phyloP scores from a whole-genome alignment of 306 rosid species.

The Crotalaria pallida region DNA sequence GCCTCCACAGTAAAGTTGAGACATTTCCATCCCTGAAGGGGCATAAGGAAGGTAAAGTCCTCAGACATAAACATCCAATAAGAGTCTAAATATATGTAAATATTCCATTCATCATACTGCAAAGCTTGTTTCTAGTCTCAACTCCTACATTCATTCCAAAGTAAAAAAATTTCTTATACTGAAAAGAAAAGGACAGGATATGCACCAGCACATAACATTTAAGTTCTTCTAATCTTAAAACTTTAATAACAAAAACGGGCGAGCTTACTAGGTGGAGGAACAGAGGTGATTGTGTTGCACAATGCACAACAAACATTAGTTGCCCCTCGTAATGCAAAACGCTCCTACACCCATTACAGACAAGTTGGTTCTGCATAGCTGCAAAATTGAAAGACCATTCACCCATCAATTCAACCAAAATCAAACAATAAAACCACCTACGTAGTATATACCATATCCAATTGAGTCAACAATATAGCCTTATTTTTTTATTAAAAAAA shows the following conservation, averaged over 20 bases:
- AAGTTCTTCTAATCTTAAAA: neutral
- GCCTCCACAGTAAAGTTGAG: constrained; percentile 94
- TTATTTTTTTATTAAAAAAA: neutral
- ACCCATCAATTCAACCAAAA: constrained; percentile 16
- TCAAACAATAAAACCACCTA: constrained; percentile 17
- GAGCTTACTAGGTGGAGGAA: constrained; percentile 77
- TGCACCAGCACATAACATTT: neutral
- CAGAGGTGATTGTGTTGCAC: constrained; percentile 76
- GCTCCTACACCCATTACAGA: constrained; percentile 93
- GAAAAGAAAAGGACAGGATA: neutral
- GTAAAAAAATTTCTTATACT: neutral
- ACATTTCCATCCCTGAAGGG: constrained; percentile 80
- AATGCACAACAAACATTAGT: constrained; percentile 91
- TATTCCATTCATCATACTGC: neutral
- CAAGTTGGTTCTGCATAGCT: constrained; percentile 98
- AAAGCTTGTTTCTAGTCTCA: neutral
- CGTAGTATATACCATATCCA: neutral
- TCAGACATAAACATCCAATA: neutral
- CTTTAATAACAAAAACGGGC: neutral
- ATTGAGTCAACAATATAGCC: neutral
- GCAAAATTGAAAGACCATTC: constrained; percentile 34
- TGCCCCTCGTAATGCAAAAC: constrained; percentile 88
- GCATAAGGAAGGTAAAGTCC: too few relatives aligned
- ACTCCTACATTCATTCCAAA: neutral
- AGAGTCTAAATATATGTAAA: neutral